phyloP scores from a whole-genome alignment of 2,329 filamentous ascomycete genomes.

The Hymenoscyphus albidus region DNA sequence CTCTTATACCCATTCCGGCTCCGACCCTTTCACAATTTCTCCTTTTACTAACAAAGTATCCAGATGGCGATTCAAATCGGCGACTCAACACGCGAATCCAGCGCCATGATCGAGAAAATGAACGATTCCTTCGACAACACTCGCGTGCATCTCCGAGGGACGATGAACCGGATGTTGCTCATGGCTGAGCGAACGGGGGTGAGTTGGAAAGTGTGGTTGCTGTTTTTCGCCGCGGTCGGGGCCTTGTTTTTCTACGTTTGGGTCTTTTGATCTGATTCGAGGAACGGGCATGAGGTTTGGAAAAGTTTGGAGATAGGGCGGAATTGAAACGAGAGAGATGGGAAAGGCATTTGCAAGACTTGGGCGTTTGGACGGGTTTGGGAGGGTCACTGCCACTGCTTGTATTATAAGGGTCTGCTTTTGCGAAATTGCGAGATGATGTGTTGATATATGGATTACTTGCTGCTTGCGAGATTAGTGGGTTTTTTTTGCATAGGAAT shows the following conservation, averaged over 20 bases:
- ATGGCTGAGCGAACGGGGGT: slow-evolving; percentile 97
- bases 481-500: not conserved
- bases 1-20: not conserved
- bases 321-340: not conserved
- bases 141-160: slow-evolving; percentile 73
- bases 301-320: not conserved
- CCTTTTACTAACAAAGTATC: not conserved
- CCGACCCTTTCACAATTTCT: not conserved
- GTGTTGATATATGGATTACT: not conserved
- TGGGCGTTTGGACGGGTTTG: slow-evolving; percentile 8
- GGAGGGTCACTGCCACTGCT: not conserved
- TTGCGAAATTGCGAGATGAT: not conserved
- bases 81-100: slow-evolving; percentile 89
- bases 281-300: not conserved
- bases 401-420: slow-evolving; percentile 1
- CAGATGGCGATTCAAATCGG: slow-evolving; percentile 91
- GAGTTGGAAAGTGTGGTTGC: slow-evolving; percentile 90
- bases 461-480: not conserved
- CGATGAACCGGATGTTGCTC: slow-evolving; percentile 94
- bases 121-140: slow-evolving; percentile 92
- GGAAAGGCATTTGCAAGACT: slow-evolving; percentile 1
- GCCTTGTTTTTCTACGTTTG: slow-evolving; percentile 89
- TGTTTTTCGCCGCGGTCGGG: slow-evolving; percentile 80
- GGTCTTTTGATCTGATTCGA: slow-evolving; percentile 58
- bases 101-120: slow-evolving; percentile 87